Base-by-base conservation (phyloP, 352 stramenopile genomes). In the Phytophthora sp. region DNA sequence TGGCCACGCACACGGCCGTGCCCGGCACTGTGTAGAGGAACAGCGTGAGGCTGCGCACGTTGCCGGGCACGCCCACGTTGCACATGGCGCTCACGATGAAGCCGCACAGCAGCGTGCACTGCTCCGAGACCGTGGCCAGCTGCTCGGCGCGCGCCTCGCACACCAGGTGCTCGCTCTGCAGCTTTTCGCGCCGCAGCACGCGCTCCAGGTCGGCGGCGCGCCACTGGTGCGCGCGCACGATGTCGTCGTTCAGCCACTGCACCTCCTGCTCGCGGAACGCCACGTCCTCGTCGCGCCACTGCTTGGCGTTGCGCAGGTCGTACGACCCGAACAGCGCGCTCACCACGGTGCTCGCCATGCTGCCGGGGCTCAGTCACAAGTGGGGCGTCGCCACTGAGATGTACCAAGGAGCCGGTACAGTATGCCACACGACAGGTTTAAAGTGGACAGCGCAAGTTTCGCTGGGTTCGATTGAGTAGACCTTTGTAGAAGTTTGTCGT, bases 221-320 rank as follows among this genome's bases (percentile, higher is more conserved):
- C 82, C 84, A 93, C 67, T 79, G 60, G 60, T 89, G 72, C 28
- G 74, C 82, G 26, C 84, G 82, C 56, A 87, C 72, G 32, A 88
- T 83, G 52, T 89, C 84, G 69, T 93, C 82, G 30, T 89, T 85
- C 45, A 85, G 76, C 82, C 82, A 91, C 62, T 91, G 84, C n/a
- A 85, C 69, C 67, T 91, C 74, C 60, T 91, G 80, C 54, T 89
- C 80, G 5, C 82, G 80, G 54, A 81, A 62, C 8, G 62, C 46
- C 57, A 91, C 77, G 67, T 92, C 82, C 46, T 94, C 84, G 49
- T 88, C 71, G 20, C 84, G 76, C 84, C 84, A 93, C 45, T 89
- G 78, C 66, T 91, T 89, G 44, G 84, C 79, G 49, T 82, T 88
- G 49, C 74, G 71, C 39, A 93, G 70, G 59, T 93, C 82, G 58